Evolutionary conservation across 345 rosid species (phyloP).

Genomic region (Arabidopsis suecica): DNA sequence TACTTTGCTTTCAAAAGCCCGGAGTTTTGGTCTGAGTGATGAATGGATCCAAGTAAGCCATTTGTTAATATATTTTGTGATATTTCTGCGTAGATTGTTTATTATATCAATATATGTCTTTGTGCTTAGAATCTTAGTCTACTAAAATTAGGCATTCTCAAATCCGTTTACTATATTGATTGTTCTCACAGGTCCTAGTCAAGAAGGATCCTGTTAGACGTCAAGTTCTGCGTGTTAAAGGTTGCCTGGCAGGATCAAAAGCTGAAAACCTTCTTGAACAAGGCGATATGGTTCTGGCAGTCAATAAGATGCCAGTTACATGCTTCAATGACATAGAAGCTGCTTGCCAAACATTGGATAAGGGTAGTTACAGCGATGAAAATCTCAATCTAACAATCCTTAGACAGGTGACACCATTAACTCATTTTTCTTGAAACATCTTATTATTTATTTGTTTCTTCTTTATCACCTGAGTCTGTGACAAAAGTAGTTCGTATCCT

Average conservation of each 20-base stretch:
- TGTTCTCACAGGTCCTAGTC: slow-evolving; percentile 64
- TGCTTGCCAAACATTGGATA: slow-evolving; percentile 72
- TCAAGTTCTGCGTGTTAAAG: slow-evolving; percentile 89
- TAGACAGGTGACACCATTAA: slow-evolving; percentile 65
- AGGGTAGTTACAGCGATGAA: slow-evolving; percentile 53
- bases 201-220: slow-evolving; percentile 88
- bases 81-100: background rate
- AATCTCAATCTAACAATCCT: slow-evolving; percentile 76
- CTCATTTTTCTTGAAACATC: slow-evolving; percentile 20
- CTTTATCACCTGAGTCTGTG: background rate
- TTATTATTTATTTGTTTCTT: slow-evolving; percentile 3
- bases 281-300: slow-evolving; percentile 95
- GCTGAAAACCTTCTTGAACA: slow-evolving; percentile 83
- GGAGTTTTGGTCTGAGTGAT: slow-evolving; percentile 87
- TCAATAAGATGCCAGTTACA: slow-evolving; percentile 86
- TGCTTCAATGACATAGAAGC: slow-evolving; percentile 89
- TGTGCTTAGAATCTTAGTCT: background rate
- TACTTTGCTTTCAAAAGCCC: slow-evolving; percentile 90
- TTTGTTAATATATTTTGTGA: slow-evolving; percentile 9
- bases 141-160: slow-evolving; percentile 4
- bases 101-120: background rate
- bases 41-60: slow-evolving; percentile 80
- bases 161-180: background rate
- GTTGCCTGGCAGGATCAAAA: slow-evolving; percentile 93
- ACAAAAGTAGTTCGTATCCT: slow-evolving; percentile 6